Evolutionary conservation across 2,329 filamentous ascomycete species (phyloP).

Genomic region (Fusarium redolens): DNA sequence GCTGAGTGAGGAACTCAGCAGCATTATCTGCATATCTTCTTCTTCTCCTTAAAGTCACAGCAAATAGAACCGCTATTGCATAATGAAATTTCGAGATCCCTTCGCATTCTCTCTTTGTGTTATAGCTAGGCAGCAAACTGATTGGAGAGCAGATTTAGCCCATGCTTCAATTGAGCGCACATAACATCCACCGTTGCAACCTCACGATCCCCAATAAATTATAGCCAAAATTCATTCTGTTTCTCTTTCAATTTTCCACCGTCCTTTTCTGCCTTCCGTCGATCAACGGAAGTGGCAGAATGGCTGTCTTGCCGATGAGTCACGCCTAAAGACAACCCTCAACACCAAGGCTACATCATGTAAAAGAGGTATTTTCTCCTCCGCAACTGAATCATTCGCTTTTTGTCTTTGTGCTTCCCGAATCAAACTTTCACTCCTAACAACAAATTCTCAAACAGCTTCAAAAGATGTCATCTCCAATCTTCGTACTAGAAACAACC

Average conservation of each 20-base stretch:
- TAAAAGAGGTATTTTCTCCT: not conserved
- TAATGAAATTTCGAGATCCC: fast-evolving
- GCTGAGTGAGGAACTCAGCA: not conserved
- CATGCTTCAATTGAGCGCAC: not conserved
- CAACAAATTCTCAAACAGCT: fast-evolving
- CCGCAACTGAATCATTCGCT: not conserved
- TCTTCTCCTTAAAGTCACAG: fast-evolving
- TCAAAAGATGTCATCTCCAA: slow-evolving; percentile 8
- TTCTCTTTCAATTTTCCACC: fast-evolving
- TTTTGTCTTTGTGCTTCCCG: fast-evolving
- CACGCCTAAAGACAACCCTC: not conserved
- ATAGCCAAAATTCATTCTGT: fast-evolving
- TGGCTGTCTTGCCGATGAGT: not conserved
- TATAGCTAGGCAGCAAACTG: not conserved
- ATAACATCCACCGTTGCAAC: fast-evolving
- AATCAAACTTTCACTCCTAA: fast-evolving
- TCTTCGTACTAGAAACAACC: slow-evolving; percentile 22
- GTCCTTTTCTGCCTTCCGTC: not conserved
- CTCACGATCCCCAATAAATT: fast-evolving
- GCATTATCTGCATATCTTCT: too few relatives aligned
- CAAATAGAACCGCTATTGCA: fast-evolving
- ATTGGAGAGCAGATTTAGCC: fast-evolving
- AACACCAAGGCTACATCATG: too few relatives aligned
- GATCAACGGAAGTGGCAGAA: not conserved
- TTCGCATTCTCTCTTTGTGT: not conserved